phyloP scores from a whole-genome alignment of 352 stramenopile species.

The Blastocystis hominis region DNA sequence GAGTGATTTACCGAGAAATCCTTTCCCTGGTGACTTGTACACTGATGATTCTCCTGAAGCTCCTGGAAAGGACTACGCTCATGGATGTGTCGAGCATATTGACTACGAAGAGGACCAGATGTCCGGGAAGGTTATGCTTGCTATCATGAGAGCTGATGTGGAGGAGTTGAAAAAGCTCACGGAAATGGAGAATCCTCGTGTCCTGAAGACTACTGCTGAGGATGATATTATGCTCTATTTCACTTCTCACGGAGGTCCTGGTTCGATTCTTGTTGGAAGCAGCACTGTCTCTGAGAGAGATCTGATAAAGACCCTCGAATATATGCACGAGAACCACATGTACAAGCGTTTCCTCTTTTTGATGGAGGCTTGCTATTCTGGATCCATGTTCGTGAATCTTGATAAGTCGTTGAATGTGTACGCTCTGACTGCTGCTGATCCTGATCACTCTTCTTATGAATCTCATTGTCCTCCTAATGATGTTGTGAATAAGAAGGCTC shows the following conservation, averaged over 20 bases:
- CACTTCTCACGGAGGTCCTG: slow-evolving; percentile 75
- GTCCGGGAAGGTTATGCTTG: slow-evolving; percentile 14
- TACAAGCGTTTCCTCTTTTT: slow-evolving; percentile 81
- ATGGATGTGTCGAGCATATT: slow-evolving; percentile 24
- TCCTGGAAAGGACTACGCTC: slow-evolving; percentile 39
- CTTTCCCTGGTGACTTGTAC: slow-evolving; percentile 45
- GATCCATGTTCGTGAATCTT: slow-evolving; percentile 78
- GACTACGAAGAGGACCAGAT: slow-evolving; percentile 18
- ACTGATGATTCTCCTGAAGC: slow-evolving; percentile 27
- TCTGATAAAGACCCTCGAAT: slow-evolving; percentile 68
- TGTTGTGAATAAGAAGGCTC: slow-evolving; percentile 49
- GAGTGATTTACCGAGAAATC: not conserved
- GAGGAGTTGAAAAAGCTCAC: slow-evolving; percentile 62
- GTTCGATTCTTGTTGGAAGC: slow-evolving; percentile 72
- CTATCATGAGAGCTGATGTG: slow-evolving; percentile 47
- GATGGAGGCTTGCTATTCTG: slow-evolving; percentile 80
- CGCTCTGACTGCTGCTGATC: slow-evolving; percentile 66
- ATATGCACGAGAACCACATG: slow-evolving; percentile 73
- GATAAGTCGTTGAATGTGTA: slow-evolving; percentile 70
- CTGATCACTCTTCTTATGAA: slow-evolving; percentile 74
- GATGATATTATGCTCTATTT: slow-evolving; percentile 83
- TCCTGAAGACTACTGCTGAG: slow-evolving; percentile 61
- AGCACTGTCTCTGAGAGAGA: slow-evolving; percentile 69
- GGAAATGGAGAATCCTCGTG: slow-evolving; percentile 35
- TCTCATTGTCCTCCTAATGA: slow-evolving; percentile 68